Conservation (phyloP, 305 asterid species). For the Fraxinus nigra region DNA sequence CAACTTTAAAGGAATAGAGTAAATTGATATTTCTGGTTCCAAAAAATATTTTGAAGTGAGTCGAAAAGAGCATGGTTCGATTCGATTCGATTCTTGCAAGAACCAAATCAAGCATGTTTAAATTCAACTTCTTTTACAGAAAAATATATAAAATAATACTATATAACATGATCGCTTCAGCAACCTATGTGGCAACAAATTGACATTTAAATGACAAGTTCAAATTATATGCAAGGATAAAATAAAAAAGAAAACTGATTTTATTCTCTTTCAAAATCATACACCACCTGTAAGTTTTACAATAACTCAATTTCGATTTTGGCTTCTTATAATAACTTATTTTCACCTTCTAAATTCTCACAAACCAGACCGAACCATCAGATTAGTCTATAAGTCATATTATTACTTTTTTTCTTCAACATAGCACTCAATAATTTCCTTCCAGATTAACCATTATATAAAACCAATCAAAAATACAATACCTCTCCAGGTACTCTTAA, state of each 20-base stretch:
- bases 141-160: too few relatives aligned
- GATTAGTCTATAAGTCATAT: not conserved
- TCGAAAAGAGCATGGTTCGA: not conserved
- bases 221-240: not conserved
- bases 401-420: not conserved
- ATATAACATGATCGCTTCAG: too few relatives aligned
- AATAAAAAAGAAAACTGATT: not conserved
- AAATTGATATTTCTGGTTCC: not conserved
- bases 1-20: not conserved
- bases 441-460: not conserved
- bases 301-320: not conserved
- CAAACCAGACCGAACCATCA: not conserved
- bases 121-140: not conserved
- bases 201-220: not conserved
- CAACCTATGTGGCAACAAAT: not conserved
- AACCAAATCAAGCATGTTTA: not conserved
- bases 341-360: not conserved
- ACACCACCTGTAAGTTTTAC: not conserved
- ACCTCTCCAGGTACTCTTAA: not conserved
- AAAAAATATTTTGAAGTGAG: not conserved
- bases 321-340: not conserved
- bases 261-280: not conserved
- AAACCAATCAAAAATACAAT: not conserved
- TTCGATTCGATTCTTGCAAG: not conserved
- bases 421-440: not conserved